Base-by-base conservation (phyloP, 2,329 filamentous ascomycete genomes). In the Aquanectria penicillioides region DNA sequence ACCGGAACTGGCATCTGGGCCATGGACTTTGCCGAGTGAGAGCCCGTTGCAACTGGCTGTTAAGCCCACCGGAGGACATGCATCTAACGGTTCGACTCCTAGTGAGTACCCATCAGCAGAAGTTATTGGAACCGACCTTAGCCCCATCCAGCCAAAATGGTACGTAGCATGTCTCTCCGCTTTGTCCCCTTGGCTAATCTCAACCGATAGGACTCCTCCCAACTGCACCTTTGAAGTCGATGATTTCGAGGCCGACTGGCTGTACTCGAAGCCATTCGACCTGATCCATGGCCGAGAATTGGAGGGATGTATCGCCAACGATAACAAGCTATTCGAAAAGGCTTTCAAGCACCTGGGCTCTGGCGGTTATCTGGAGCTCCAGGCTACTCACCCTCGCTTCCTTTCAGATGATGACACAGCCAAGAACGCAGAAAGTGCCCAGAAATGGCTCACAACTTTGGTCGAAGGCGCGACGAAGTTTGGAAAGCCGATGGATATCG, bases 1-100 rank as follows among this genome's bases (percentile, higher is more conserved):
- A 59, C 57, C 10, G 53, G 53, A 34, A 57, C 53, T 4, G 53
- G 53, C 6, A 57, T 57, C 22, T 57, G 53, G 53, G 53, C 50
- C 1, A 55, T 55, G 31, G 38, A 46, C 18, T 59, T 55, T 22
- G 57, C 57, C 20, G 57, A 59, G 57, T 59, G 18, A 50, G 50
- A 22, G 17, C 2, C 31, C 5, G 13, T 6, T 28, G 3, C n/a
- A 15, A 8, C 3, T 8, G 5, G 17, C 3, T 13, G n/a, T 18
- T 7, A 5, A 25, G 33, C 15, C n/a, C 4, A 22, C 34, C 1
- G 9, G 5, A n/a, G n/a, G n/a, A n/a, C n/a, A n/a, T 6, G 13
- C 6, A 7, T 25, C 33, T 44, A 20, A 52, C 28, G n/a, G 11
- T 44, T 22, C 5, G n/a, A 23, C 6, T 8, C 5, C n/a, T n/a